Percentiles rank a stretch among this genome's conserved stretches.
These are phyloP conservation scores for Cucurbita maxima DNA, from an alignment of 306 rosid genomes.

Conservation along the genomic window DNA sequence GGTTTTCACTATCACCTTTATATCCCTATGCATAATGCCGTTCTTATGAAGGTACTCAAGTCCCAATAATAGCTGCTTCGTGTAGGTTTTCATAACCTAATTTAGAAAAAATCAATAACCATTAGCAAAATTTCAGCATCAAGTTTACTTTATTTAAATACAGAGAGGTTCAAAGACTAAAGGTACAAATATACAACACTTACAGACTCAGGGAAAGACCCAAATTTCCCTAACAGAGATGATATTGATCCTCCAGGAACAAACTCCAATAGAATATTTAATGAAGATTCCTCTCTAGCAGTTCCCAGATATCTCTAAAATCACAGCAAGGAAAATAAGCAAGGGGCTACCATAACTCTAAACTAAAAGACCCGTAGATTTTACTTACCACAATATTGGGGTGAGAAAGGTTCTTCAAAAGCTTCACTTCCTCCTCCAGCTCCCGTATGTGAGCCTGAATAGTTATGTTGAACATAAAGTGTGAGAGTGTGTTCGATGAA, in stretches of 20 bases:
- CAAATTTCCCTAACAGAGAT: constrained; percentile 76
- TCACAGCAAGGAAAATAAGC: background rate
- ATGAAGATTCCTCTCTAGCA: constrained; percentile 69
- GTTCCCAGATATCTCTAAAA: constrained; percentile 77
- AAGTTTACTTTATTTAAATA: background rate
- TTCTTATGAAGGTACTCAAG: constrained; percentile 82
- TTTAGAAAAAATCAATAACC: background rate
- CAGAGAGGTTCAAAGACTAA: background rate
- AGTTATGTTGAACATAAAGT: background rate
- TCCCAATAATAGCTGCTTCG: constrained; percentile 72
- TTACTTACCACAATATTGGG: constrained; percentile 80
- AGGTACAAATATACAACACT: constrained; percentile 20
- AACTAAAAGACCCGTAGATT: background rate
- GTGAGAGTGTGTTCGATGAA: background rate
- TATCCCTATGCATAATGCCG: constrained; percentile 85
- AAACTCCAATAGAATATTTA: constrained; percentile 82
- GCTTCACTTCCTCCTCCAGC: constrained; percentile 86
- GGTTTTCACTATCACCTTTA: constrained; percentile 39
- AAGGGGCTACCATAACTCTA: constrained; percentile 1
- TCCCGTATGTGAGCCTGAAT: constrained; percentile 70
- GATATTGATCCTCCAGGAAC: constrained; percentile 95
- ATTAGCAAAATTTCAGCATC: background rate
- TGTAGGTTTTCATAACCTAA: constrained; percentile 78
- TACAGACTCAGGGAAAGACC: constrained; percentile 86
- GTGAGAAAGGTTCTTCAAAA: constrained; percentile 78